Percentiles rank a stretch among this genome's conserved stretches.
phyloP scores from a whole-genome alignment of 257 asterid genomes.

The Avicennia marina region DNA sequence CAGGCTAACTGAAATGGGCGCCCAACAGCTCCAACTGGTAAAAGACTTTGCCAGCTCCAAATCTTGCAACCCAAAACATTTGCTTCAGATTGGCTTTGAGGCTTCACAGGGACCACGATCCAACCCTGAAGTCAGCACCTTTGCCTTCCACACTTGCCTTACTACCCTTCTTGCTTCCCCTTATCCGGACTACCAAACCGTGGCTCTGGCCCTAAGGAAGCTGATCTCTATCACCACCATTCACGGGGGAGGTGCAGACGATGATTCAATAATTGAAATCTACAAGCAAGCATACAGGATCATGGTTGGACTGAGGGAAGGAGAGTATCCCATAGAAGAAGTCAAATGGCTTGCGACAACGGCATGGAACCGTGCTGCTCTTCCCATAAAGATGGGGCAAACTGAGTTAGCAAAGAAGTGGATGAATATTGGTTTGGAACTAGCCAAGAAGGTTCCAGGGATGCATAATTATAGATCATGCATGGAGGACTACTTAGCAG shows the following conservation, averaged over 20 bases:
- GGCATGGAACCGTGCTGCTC: constrained; percentile 94
- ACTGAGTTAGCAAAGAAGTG: constrained; percentile 66
- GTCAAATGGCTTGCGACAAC: constrained; percentile 93
- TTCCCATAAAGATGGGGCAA: constrained; percentile 75
- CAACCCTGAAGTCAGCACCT: constrained; percentile 70
- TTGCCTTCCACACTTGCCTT: constrained; percentile 65
- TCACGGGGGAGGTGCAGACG: constrained; percentile 47
- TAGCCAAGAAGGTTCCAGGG: constrained; percentile 64
- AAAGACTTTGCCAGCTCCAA: constrained; percentile 59
- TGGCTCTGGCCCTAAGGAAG: constrained; percentile 68
- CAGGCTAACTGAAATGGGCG: constrained; percentile 54
- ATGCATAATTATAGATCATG: constrained; percentile 72
- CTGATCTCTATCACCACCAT: constrained; percentile 45
- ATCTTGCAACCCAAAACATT: constrained; percentile 53
- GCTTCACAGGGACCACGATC: constrained; percentile 75
- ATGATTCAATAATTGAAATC: constrained; percentile 47
- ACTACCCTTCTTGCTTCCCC: constrained; percentile 62
- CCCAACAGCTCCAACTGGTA: constrained; percentile 66
- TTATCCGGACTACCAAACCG: constrained; percentile 68
- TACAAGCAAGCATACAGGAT: constrained; percentile 77
- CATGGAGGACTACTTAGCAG: constrained; percentile 82
- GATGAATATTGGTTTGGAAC: constrained; percentile 83
- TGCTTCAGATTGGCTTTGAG: constrained; percentile 77
- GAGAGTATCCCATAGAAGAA: constrained; percentile 81
- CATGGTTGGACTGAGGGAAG: constrained; percentile 91